Conservation (phyloP, 805 yeast species). For the Pichia cephalocereana region DNA sequence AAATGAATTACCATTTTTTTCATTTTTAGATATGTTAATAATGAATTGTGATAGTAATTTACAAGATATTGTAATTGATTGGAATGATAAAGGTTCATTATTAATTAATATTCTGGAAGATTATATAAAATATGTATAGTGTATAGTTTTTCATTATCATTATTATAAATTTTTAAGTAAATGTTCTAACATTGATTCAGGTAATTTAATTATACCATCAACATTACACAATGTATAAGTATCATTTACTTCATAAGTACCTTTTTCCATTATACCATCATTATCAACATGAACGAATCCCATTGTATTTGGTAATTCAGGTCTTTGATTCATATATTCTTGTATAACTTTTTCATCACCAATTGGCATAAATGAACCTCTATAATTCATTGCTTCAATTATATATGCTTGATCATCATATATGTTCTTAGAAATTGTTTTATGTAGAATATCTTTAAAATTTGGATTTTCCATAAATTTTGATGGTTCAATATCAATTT, state of each 20-base stretch:
- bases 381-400: conserved; percentile 47
- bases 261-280: conserved; percentile 44
- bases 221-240: conserved; percentile 46
- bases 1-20: conserved; percentile 8
- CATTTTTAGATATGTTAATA: conserved; percentile 19
- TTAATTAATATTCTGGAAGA: conserved; percentile 39
- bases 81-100: conserved; percentile 25
- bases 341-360: conserved; percentile 64
- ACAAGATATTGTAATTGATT: conserved; percentile 5
- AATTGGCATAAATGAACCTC: conserved; percentile 53
- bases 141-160: conserved; percentile 7
- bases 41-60: conserved; percentile 16
- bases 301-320: conserved; percentile 60
- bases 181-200: conserved; percentile 40
- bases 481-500: conserved; percentile 10
- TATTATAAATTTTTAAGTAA: conserved; percentile 17
- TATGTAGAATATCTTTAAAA: conserved; percentile 18
- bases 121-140: conserved; percentile 22
- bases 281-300: conserved; percentile 59
- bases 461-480: conserved; percentile 22
- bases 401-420: conserved; percentile 43
- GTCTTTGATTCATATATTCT: conserved; percentile 42
- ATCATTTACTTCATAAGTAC: conserved; percentile 47
- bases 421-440: conserved; percentile 17
- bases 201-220: conserved; percentile 42